Evolutionary conservation across 345 rosid species (phyloP).

Genomic region (Cardamine resedifolia): DNA sequence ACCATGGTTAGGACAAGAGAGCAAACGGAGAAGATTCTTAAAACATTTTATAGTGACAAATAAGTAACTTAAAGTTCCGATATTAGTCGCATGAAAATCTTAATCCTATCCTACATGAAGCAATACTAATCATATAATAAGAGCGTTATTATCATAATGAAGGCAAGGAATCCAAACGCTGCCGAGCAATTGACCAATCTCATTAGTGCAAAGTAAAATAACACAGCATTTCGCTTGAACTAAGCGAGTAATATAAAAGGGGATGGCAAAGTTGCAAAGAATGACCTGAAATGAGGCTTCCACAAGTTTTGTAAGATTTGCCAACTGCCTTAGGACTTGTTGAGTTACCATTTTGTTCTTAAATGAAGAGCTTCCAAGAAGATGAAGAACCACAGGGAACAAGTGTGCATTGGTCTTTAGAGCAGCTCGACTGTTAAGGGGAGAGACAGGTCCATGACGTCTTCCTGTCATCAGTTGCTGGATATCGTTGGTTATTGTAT

Average conservation of each 20-base stretch:
- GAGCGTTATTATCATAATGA: not conserved
- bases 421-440: conserved; percentile 60
- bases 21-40: not conserved
- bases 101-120: conserved; percentile 4
- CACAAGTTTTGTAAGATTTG: conserved; percentile 70
- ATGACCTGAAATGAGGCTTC: conserved; percentile 90
- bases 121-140: not conserved
- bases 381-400: conserved; percentile 87
- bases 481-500: conserved; percentile 69
- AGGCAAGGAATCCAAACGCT: conserved; percentile 4
- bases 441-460: conserved; percentile 70
- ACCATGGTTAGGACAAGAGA: too few relatives aligned
- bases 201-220: not conserved
- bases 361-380: conserved; percentile 78
- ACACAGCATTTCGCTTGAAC: not conserved
- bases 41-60: not conserved
- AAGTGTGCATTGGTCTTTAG: conserved; percentile 65
- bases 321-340: conserved; percentile 74
- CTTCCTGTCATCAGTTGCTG: conserved; percentile 87
- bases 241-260: not conserved
- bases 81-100: not conserved
- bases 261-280: conserved; percentile 17
- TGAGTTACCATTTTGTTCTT: conserved; percentile 67
- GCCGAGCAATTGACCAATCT: not conserved
- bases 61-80: not conserved